Evolutionary conservation across 2,329 filamentous ascomycete species (phyloP), one percentile per base, ranked within the genome.

Genomic region (Cladosporium sp.): DNA sequence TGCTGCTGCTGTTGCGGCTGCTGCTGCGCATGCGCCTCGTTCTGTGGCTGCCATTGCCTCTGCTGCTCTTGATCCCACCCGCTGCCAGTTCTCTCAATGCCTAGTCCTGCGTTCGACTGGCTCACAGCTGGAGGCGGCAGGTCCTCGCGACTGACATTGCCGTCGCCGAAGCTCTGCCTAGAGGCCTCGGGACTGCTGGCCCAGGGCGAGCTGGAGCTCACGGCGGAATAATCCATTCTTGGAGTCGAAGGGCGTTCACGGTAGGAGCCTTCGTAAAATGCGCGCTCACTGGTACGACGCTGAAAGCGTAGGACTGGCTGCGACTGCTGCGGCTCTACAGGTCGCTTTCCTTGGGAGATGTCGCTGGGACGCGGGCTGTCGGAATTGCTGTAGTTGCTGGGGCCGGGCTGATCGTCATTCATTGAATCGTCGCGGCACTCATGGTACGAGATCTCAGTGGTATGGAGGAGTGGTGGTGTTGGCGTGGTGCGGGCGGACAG

Each of bases 201-300:
- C 89, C 89, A 91, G 64, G 89, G 89, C 41, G 87, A 89, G 65
- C 81, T 72, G 63, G 83, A 88, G 41, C 81, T 81, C 54, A 85
- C 70, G 6, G 66, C 69, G 65, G 87, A 88, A 77, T 91, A 91
- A 76, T 91, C 89, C 89, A 91, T 91, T 55, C 68, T 73, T 2
- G 61, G 61, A 24, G 72, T 70, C 11, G 71, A 71, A 34, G 69
- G 65, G n/a, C 68, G 62, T 66, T 74, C 75, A 65, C 74, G 66
- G 64, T 72, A 74, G n/a, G 71, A 65, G 26, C 71, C 73, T 66
- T 78, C 76, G 64, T 70, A 68, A 66, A 71, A 78, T 12, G 74
- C 75, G 28, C 74, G 71, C 67, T 78, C 76, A 61, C 70, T 73
- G 49, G 72, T 73, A 64, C 76, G 75, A 60, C 76, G 74, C 60